Evolutionary conservation across 2,329 filamentous ascomycete genomes (phyloP), one percentile per base, ranked within the genome.

Genomic region (Arthrobotrys sinensis): DNA sequence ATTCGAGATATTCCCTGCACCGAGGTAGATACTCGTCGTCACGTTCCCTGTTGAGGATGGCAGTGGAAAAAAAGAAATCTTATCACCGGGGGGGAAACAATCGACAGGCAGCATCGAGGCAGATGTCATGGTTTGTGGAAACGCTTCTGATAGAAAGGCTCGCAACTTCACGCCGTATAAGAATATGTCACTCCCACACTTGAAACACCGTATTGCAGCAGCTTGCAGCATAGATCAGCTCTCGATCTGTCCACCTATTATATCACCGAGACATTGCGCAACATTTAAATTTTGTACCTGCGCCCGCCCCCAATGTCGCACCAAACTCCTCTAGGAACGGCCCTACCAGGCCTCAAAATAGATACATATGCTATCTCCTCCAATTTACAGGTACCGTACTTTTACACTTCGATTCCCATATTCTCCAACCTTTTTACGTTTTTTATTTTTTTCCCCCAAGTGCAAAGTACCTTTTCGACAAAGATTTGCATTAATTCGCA

Each of bases 281-380:
- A 38, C 73, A 55, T 76, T 76, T 65, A 36, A 67, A 28, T 76
- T 70, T 45, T 63, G 66, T 77, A 71, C 73, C 73, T 71, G 73
- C 73, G 66, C 62, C 64, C 62, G 52, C 62, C 34, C 60, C 55
- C 21, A 60, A 77, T 77, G 73, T 77, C 66, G 48, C 60, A 62
- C 50, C 48, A 34, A 32, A 71, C 57, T 55, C 32, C 50, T 52
- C 50, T 52, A 67, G 50, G 43, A 60, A 57, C 34, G 65, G 72
- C 65, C 50, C 28, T 48, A 43, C 48, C 43, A 16, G 60, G 46
- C 45, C 66, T 60, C 48, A 77, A 63, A 77, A 77, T 77, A 77
- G 73, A 66, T 65, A 52, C 62, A n/a, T 46, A 60, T 63, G 38
- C 66, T 46, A 38, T 77, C 46, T 62, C 45, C 36, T 62, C 66